Base-by-base conservation (phyloP, 805 yeast genomes). In the Kluyveromyces dobzhanskii region DNA sequence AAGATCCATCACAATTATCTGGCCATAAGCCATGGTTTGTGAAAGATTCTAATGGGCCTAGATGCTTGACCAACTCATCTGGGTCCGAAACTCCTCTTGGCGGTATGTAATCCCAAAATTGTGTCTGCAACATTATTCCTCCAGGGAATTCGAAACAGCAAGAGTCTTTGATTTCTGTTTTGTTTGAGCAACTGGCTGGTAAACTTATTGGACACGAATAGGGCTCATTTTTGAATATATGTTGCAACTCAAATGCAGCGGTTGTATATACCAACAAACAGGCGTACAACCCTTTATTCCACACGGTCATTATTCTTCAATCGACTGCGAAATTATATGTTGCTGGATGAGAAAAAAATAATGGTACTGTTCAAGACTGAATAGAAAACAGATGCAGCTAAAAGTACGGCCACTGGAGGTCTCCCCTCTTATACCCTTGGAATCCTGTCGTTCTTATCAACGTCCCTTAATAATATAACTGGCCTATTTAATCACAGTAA, bases 1-100 rank as follows among this genome's bases (percentile, higher is more conserved):
- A 88, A 2, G 80, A 69, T 1, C 96, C 96, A 56, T 76, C 79
- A 65, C 97, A 88, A 49, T 75, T 73, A 59, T 85, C 94, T 17
- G 90, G 86, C 95, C 95, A 85, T 37, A 85, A 62, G 0, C 95
- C 95, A 57, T 85, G 95, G 26, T 83, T 62, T 1, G 95, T 85
- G 64, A 83, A 86, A 43, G 73, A 62, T 38, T 83, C 76, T 29
- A 70, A 64, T 2, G 85, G 85, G 4, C 92, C 92, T 37, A 76
- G 66, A 35, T 57, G 56, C 19, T 44, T 48, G 11, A 50, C 55
- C 3, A 60, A 31, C 21, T 53, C 57, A 5, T 44, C 46, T 4
- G 47, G 48, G 40, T 47, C 46, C 30, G 55, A 38, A 7, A 42
- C 49, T 4, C 41, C 19, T 27, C 44, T 48, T 1, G 85, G 73